Evolutionary conservation across 148 eudicot species (phyloP).

Genomic region (Diospyros kaki): DNA sequence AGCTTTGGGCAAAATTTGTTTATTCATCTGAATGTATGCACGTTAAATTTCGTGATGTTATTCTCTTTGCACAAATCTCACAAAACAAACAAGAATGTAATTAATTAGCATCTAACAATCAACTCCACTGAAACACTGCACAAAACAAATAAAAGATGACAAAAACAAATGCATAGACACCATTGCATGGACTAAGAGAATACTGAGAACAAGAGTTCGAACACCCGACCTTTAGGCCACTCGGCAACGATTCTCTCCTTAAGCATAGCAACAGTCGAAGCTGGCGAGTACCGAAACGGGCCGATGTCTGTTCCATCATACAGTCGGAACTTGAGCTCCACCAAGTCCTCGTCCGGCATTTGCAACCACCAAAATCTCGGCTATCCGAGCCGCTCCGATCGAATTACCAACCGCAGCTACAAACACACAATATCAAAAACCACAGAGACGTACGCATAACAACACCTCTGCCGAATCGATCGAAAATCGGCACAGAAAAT

Average conservation of each 20-base stretch:
- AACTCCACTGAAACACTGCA: not conserved
- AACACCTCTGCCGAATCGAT: no score
- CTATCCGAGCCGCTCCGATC: not conserved
- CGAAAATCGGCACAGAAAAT: no score
- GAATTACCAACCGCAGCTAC: not conserved
- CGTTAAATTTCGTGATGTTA: not conserved
- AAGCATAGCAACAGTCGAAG: slow-evolving; percentile 59
- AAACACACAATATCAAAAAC: no score
- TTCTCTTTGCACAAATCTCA: not conserved
- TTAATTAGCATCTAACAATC: not conserved
- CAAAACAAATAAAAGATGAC: not conserved
- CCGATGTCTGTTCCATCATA: slow-evolving; percentile 82
- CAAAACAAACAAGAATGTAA: not conserved
- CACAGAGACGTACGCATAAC: no score
- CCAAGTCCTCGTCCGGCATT: slow-evolving; percentile 75
- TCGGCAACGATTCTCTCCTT: slow-evolving; percentile 69
- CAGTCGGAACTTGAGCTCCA: slow-evolving; percentile 70
- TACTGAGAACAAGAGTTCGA: no score
- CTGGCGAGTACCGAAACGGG: slow-evolving; percentile 54
- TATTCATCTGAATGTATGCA: not conserved
- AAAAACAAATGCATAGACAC: not conserved
- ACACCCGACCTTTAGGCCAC: slow-evolving; percentile 73
- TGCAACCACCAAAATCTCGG: slow-evolving; percentile 16
- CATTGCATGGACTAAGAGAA: not conserved
- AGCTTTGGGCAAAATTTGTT: not conserved